Evolutionary conservation across 495 filamentous ascomycete genomes (phyloP).

Genomic region (Neurospora sp.): DNA sequence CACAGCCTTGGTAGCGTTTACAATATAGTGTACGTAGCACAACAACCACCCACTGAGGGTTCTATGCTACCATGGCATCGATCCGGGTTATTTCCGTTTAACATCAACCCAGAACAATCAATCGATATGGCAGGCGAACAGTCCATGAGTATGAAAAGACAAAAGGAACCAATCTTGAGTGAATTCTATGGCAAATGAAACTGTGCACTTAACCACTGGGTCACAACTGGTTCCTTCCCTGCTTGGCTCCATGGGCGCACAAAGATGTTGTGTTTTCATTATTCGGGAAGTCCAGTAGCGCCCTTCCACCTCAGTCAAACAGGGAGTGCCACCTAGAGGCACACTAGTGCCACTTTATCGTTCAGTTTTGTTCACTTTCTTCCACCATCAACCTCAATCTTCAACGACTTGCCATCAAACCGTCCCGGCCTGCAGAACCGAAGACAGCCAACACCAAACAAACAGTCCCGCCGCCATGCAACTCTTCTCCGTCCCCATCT

Average conservation of each 20-base stretch:
- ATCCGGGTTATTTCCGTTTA: not conserved
- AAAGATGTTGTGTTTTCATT: not conserved
- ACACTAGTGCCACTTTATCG: not conserved
- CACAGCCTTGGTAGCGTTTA: no score
- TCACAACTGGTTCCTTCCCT: not conserved
- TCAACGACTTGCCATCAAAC: not conserved
- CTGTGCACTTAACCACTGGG: no score
- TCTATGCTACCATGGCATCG: not conserved
- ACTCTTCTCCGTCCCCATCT: constrained; percentile 61
- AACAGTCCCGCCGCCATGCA: constrained; percentile 30
- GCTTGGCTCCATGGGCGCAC: not conserved
- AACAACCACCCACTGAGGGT: not conserved
- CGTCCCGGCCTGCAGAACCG: not conserved
- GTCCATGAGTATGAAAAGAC: not conserved
- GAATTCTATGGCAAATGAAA: not conserved
- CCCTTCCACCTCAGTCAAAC: not conserved
- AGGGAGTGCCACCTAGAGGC: not conserved
- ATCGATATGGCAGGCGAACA: not conserved
- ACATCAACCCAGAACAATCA: not conserved
- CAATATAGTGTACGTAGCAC: no score
- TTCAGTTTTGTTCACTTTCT: not conserved
- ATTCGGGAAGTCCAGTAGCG: not conserved
- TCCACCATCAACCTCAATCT: not conserved
- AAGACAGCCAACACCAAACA: not conserved
- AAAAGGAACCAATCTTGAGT: not conserved